Percentiles rank a stretch among this genome's conserved stretches.
Conservation (phyloP, 768 basidiomycete genomes). For the Pleurotus ostreatus region DNA sequence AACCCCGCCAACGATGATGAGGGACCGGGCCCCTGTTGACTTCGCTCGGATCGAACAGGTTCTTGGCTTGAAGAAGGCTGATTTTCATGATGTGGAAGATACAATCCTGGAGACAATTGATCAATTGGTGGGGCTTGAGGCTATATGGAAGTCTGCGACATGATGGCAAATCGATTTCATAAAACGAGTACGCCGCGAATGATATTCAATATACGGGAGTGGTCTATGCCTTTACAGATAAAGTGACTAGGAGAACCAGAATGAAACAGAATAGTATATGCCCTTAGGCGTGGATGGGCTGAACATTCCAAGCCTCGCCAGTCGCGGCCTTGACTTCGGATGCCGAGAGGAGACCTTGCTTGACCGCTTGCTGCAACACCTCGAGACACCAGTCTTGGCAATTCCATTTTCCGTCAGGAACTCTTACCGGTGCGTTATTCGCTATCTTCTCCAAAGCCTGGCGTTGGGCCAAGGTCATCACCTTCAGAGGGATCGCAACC, state of each 20-base stretch:
- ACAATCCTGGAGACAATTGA: conserved; percentile 29
- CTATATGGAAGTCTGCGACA: conserved; percentile 6
- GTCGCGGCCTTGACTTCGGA: too few species aligned
- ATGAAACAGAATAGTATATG: too few species aligned
- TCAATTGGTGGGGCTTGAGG: conserved; percentile 10
- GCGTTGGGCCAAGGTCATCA: not conserved
- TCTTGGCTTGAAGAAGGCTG: conserved; percentile 25
- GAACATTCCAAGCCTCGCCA: too few species aligned
- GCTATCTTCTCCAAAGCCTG: not conserved
- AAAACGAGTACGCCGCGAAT: too few species aligned
- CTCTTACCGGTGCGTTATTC: not conserved
- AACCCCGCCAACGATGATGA: conserved; percentile 13
- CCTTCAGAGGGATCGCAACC: not conserved
- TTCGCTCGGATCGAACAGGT: conserved; percentile 25
- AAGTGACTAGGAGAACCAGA: too few species aligned
- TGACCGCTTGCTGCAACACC: not conserved
- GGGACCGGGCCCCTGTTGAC: conserved; percentile 23
- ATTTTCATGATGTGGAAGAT: conserved; percentile 26
- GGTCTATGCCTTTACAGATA: too few species aligned
- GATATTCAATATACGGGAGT: too few species aligned
- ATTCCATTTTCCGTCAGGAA: not conserved
- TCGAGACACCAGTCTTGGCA: not conserved
- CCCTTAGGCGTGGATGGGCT: too few species aligned
- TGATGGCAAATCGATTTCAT: too few species aligned
- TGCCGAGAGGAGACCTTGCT: not conserved